Evolutionary conservation across 352 stramenopile genomes (phyloP).

Genomic region (Phytophthora multivora): DNA sequence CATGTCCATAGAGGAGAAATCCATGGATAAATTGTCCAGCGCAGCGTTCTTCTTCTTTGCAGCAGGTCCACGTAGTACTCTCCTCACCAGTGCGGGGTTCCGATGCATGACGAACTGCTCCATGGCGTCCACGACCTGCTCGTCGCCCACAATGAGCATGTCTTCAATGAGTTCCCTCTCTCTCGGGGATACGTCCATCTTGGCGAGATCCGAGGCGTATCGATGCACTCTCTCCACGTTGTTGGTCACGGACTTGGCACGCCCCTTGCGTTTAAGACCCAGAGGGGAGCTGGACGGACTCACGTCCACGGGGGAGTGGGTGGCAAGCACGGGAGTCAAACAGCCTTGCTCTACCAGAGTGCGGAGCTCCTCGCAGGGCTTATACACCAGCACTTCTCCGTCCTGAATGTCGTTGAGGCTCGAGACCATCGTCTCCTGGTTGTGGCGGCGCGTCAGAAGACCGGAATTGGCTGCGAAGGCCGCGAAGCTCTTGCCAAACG

Average conservation of each 20-base stretch:
- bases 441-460: conserved; percentile 48
- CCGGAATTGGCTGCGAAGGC: conserved; percentile 55
- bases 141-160: conserved; percentile 71
- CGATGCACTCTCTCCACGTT: conserved; percentile 73
- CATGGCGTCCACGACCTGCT: conserved; percentile 80
- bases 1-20: conserved; percentile 61
- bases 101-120: conserved; percentile 71
- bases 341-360: conserved; percentile 74
- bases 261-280: conserved; percentile 72
- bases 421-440: conserved; percentile 52
- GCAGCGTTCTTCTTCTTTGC: conserved; percentile 31
- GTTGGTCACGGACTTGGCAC: conserved; percentile 66
- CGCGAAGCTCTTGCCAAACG: conserved; percentile 75
- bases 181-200: conserved; percentile 71
- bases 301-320: conserved; percentile 11
- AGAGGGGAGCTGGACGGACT: conserved; percentile 54
- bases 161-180: conserved; percentile 73
- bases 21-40: conserved; percentile 59
- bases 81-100: conserved; percentile 53
- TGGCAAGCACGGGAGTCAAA: conserved; percentile 59
- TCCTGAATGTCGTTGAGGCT: conserved; percentile 55
- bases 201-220: conserved; percentile 64
- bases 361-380: conserved; percentile 73
- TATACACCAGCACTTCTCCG: conserved; percentile 70
- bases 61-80: conserved; percentile 53